These are phyloP conservation scores for Aspergillus quadricinctus DNA, from an alignment of 2,329 filamentous ascomycete species.

Conservation along the genomic window DNA sequence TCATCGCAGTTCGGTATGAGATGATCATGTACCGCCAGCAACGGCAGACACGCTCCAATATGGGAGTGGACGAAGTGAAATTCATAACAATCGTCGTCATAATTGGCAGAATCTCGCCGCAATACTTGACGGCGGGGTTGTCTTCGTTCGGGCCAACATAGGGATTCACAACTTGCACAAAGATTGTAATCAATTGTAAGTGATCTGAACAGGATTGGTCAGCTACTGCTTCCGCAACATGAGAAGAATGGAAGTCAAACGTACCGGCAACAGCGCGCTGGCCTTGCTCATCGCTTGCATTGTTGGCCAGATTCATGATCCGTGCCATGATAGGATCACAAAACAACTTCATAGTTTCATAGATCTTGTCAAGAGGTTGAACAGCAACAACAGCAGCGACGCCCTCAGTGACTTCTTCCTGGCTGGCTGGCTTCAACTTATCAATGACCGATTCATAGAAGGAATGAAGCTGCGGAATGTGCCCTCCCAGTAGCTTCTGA, in stretches of 20 bases:
- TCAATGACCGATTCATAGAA: conserved; percentile 92
- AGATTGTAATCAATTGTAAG: conserved; percentile 85
- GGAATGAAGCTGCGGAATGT: conserved; percentile 79
- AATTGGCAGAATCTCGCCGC: conserved; percentile 87
- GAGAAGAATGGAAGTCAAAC: conserved; percentile 3
- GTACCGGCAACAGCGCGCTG: conserved; percentile 81
- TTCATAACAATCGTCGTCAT: conserved; percentile 81
- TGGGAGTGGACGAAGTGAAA: conserved; percentile 79
- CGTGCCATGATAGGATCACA: conserved; percentile 85
- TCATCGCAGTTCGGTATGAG: conserved; percentile 85
- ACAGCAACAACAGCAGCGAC: conserved; percentile 87
- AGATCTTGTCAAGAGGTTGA: conserved; percentile 74
- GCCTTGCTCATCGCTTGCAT: conserved; percentile 73
- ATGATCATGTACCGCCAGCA: conserved; percentile 98
- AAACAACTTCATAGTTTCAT: conserved; percentile 83
- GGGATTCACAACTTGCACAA: conserved; percentile 74
- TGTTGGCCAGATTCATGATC: conserved; percentile 81
- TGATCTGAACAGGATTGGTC: conserved; percentile 57
- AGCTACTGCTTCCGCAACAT: not conserved
- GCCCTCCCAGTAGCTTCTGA: conserved; percentile 75
- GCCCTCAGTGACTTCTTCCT: conserved; percentile 94
- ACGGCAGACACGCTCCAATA: conserved; percentile 87
- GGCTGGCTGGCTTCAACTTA: conserved; percentile 76
- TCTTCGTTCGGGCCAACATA: conserved; percentile 67
- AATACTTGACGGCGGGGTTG: conserved; percentile 93